These are phyloP conservation scores for Aspergillus sp. DNA, from an alignment of 2,329 filamentous ascomycete species.

Conservation along the genomic window DNA sequence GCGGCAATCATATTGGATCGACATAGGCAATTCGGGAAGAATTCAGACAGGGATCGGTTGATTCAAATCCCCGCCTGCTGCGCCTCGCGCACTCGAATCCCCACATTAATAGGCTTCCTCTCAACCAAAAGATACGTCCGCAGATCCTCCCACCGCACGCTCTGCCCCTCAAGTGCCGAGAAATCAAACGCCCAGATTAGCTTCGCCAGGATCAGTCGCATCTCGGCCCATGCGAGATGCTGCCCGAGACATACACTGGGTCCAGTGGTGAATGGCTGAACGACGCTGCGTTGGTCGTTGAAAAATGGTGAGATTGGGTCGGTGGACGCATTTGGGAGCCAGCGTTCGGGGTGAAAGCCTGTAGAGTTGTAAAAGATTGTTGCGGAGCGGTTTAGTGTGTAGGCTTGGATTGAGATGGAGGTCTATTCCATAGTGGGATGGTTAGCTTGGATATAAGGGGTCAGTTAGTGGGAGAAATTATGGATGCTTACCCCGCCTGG, in stretches of 20 bases:
- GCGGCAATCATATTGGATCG: no score
- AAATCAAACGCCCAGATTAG: slow-evolving; percentile 8
- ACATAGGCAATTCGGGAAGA: no score
- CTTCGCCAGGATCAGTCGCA: slow-evolving; percentile 9
- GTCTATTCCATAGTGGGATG: background rate
- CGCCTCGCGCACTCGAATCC: background rate
- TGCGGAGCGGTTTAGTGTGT: slow-evolving; percentile 9
- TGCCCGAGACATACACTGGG: slow-evolving; percentile 76
- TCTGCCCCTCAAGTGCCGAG: background rate
- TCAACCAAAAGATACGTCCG: slow-evolving; percentile 13
- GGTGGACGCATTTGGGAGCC: background rate
- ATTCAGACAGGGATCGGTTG: no score
- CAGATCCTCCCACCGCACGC: slow-evolving; percentile 11
- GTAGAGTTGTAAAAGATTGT: slow-evolving; percentile 1
- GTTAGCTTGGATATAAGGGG: background rate
- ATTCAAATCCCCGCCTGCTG: no score
- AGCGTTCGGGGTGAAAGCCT: slow-evolving; percentile 11
- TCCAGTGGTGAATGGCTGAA: slow-evolving; percentile 68
- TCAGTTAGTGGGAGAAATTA: background rate
- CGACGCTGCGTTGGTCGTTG: slow-evolving; percentile 3
- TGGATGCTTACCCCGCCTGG: slow-evolving; percentile 3
- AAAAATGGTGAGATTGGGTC: slow-evolving; percentile 1
- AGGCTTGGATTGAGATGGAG: slow-evolving; percentile 6
- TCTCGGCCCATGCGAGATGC: slow-evolving; percentile 65
- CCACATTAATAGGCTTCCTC: slow-evolving; percentile 11